These are phyloP conservation scores for Lunasporangiospora selenospora DNA, from an alignment of 192 early-diverging fungal species.

Conservation along the genomic window DNA sequence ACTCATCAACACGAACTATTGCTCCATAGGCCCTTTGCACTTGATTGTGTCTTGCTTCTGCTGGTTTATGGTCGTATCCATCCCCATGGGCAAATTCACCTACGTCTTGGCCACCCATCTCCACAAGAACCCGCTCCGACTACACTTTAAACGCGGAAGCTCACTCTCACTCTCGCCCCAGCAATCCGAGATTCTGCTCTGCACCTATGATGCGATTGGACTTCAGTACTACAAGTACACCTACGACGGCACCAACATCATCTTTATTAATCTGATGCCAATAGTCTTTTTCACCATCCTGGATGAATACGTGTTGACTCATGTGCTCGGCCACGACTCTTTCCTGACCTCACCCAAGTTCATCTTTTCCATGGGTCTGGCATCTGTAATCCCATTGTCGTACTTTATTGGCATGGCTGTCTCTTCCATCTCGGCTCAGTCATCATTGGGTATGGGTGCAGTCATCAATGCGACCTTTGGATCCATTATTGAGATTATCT, in stretches of 20 bases:
- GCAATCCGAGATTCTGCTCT: constrained; percentile 75
- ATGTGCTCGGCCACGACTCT: constrained; percentile 46
- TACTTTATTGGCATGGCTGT: constrained; percentile 99
- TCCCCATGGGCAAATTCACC: constrained; percentile 96
- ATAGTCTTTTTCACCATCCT: constrained; percentile 85
- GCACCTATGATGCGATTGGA: constrained; percentile 90
- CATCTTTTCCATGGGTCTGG: constrained; percentile 73
- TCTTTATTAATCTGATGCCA: constrained; percentile 91
- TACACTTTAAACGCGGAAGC: constrained; percentile 72
- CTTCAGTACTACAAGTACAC: constrained; percentile 97
- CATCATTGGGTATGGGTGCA: constrained; percentile 89
- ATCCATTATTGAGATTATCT: constrained; percentile 93
- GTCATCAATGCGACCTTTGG: constrained; percentile 99
- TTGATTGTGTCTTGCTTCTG: constrained; percentile 76
- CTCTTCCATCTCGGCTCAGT: constrained; percentile 95
- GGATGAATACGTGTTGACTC: constrained; percentile 76
- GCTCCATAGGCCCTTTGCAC: constrained; percentile 75
- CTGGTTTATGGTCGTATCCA: constrained; percentile 86
- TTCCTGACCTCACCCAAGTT: constrained; percentile 65
- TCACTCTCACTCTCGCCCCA: constrained; percentile 20
- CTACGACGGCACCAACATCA: constrained; percentile 95
- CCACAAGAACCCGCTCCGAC: constrained; percentile 75
- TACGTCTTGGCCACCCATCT: constrained; percentile 82
- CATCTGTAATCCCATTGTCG: constrained; percentile 88
- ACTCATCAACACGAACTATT: too few relatives aligned